Base-by-base conservation (phyloP, 2,329 filamentous ascomycete genomes). In the Fusarium xyrophilum region DNA sequence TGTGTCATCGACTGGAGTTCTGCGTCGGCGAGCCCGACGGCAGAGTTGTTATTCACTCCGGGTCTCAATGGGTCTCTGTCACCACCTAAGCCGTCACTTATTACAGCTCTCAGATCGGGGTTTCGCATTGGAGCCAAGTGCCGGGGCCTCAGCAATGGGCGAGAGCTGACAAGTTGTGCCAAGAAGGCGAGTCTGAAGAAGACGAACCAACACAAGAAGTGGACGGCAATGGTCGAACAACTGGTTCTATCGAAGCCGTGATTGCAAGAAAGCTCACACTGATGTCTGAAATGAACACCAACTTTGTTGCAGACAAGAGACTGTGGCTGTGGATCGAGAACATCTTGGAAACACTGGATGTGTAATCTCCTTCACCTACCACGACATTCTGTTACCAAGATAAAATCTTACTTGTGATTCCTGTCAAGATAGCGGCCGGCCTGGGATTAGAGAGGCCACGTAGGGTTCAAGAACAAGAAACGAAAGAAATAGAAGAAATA, bases 171-270 rank as follows among this genome's bases (percentile, higher is more conserved):
- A 19, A 11, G 28, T 11, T 48, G 8, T 48, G 46, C 15, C 33
- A 35, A 35, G 11, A 33, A 19, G 8, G 4, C 1, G 30, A 33
- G 12, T 14, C 46, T 35, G 46, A n/a, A 19, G 28, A 33, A 19
- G 21, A 19, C 5, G n/a, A 17, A 12, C 1, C 5, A 15, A 5
- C 5, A 23, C 12, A 14, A 12, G 2, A 7, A 19, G 21, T 0
- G 0, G 9, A 33, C 10, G 1, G 7, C 3, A 7, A n/a, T 12
- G 21, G 12, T 14, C 15, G 10, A 14, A 4, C 11, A 2, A 14
- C 10, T 13, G 4, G 13, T 2, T 48, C 44, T 48, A 11, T 32
- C 4, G n/a, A 33, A 10, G n/a, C 9, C 2, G 11, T 14, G 7
- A 2, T 33, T 33, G n/a, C 11, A 19, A 48, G n/a, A 11, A 48